phyloP scores from a whole-genome alignment of 495 filamentous ascomycete species.

The Corynascus novoguineensis region DNA sequence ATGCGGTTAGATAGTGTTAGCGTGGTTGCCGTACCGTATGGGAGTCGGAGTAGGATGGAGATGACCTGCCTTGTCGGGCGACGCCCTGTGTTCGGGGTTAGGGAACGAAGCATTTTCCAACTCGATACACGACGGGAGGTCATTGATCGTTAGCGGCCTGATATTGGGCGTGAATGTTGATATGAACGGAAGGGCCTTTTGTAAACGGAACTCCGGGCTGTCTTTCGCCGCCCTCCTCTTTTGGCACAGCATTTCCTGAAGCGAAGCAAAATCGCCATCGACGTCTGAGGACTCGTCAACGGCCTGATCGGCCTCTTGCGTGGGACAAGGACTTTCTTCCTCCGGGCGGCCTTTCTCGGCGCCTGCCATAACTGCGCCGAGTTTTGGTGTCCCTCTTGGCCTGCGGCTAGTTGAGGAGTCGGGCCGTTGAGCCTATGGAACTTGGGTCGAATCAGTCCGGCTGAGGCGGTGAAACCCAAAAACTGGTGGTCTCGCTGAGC shows the following conservation, averaged over 20 bases:
- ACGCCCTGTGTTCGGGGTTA: slow-evolving; percentile 60
- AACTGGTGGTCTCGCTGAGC: no score
- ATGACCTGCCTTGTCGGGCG: slow-evolving; percentile 68
- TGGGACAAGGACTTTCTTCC: neutral
- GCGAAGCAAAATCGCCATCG: slow-evolving; percentile 30
- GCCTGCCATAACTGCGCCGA: slow-evolving; percentile 8
- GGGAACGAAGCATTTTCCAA: slow-evolving; percentile 74
- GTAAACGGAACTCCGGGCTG: slow-evolving; percentile 20
- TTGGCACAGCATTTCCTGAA: slow-evolving; percentile 28
- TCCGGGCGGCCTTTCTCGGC: neutral
- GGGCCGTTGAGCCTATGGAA: slow-evolving; percentile 1
- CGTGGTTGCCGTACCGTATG: slow-evolving; percentile 3
- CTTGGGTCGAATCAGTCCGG: no score
- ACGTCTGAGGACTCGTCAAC: slow-evolving; percentile 34
- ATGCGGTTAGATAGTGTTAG: neutral
- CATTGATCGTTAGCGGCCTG: slow-evolving; percentile 62
- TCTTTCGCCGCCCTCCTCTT: slow-evolving; percentile 30
- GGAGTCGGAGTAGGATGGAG: neutral
- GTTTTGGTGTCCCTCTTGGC: neutral
- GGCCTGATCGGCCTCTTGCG: slow-evolving; percentile 18
- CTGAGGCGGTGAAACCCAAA: no score
- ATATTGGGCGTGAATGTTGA: slow-evolving; percentile 52
- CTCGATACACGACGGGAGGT: slow-evolving; percentile 68
- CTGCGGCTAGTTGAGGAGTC: neutral
- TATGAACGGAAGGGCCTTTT: slow-evolving; percentile 28